Conservation (phyloP, 2,329 filamentous ascomycete genomes). For the Cladosporium sp. region DNA sequence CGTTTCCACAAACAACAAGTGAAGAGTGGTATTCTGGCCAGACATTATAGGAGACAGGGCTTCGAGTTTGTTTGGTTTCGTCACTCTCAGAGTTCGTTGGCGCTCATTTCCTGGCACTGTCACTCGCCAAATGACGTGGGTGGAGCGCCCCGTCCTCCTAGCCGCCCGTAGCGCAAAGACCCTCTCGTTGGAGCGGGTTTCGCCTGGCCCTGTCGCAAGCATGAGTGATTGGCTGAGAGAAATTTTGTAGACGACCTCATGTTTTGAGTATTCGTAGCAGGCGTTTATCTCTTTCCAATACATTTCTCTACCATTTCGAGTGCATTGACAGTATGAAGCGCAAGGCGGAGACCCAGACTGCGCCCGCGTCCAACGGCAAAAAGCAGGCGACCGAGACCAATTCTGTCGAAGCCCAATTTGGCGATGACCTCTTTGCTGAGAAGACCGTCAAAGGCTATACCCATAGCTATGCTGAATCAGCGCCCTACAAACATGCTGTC, state of each 20-base stretch:
- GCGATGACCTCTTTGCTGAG: slow-evolving; percentile 61
- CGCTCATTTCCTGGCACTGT: slow-evolving; percentile 1
- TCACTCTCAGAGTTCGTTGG: neutral
- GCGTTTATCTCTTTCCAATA: slow-evolving; percentile 4
- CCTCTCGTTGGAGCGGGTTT: neutral
- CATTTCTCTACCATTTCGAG: neutral
- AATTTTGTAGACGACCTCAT: slow-evolving; percentile 12
- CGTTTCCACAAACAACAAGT: neutral
- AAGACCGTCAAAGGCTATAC: slow-evolving; percentile 57
- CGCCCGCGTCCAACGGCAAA: slow-evolving; percentile 33
- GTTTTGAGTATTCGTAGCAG: neutral
- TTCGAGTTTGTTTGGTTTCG: slow-evolving; percentile 1
- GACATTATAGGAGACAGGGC: slow-evolving; percentile 6
- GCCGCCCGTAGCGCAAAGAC: neutral
- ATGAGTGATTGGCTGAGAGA: slow-evolving; percentile 10
- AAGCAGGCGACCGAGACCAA: slow-evolving; percentile 35
- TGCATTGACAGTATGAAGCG: slow-evolving; percentile 35
- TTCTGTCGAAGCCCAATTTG: slow-evolving; percentile 55
- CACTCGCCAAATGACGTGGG: neutral
- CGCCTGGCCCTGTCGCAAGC: neutral
- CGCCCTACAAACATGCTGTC: slow-evolving; percentile 86
- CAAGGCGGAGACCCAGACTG: slow-evolving; percentile 34
- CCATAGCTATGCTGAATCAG: slow-evolving; percentile 58
- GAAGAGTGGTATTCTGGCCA: neutral
- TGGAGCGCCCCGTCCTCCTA: slow-evolving; percentile 1